Evolutionary conservation across 345 rosid genomes (phyloP), one percentile per base, ranked within the genome.

Genomic region (Balakata baccata): DNA sequence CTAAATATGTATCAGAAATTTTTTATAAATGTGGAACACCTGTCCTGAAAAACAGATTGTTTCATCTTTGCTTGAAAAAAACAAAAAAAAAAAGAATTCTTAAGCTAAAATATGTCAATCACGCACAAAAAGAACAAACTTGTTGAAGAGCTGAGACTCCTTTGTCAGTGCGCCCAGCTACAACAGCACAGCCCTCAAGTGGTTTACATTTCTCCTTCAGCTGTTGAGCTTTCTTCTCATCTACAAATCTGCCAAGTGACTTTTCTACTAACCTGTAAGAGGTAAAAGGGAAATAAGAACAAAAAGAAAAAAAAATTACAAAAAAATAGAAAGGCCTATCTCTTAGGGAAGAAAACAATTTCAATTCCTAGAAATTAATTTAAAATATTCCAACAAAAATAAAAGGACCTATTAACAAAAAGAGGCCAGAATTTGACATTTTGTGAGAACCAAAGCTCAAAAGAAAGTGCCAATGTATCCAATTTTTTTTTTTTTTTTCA

Each of bases 81-180:
- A 6, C 1, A 43, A 7, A 43, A 43, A 1, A 6, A 29, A 29
- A 29, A 29, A n/a, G n/a, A n/a, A n/a, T n/a, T 29, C 47, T 43
- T 43, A 43, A 43, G 47, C 47, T 4, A 43, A 43, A 29, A 29
- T 29, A 29, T 51, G 75, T 66, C 16, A 72, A 46, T 57, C 66
- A 88, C 98, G 53, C 87, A 94, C 98, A 89, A 82, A 95, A 95
- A 71, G 98, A 89, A 90, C 98, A 95, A 87, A 89, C 96, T 95
- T 91, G 99, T 64, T 74, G 81, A 85, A 92, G 84, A 57, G 98
- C 98, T 62, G 98, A 89, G 34, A 95, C 99, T 78, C 99, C 97
- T 87, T 91, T 92, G 81, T 95, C 99, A 3, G 99, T 95, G 70
- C 99, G 94, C 62, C 98, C 97, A 52, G 99, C 96, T 74, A 95